Conservation (phyloP, 106 monocot species). For the Platanthera guangdongensis region DNA sequence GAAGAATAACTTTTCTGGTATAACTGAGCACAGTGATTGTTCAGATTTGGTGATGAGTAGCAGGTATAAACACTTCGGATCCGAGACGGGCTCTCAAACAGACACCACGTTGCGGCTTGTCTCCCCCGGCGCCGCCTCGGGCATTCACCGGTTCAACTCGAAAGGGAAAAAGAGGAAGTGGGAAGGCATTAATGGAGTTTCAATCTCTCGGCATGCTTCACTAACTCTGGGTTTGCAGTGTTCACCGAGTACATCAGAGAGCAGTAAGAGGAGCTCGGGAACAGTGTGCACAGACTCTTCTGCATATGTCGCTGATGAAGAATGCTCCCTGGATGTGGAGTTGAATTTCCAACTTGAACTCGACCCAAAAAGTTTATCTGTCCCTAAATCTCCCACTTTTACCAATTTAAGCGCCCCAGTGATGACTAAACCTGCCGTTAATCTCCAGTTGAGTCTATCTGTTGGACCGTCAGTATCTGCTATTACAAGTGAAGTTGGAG, state of each 20-base stretch:
- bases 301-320: slow-evolving; percentile 38
- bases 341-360: slow-evolving; percentile 39
- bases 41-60: slow-evolving; percentile 11
- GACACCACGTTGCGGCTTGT: slow-evolving; percentile 15
- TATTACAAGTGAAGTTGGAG: slow-evolving; percentile 11
- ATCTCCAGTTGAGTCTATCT: slow-evolving; percentile 48
- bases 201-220: slow-evolving; percentile 6
- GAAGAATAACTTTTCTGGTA: slow-evolving; percentile 15
- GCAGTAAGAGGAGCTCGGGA: slow-evolving; percentile 42
- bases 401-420: background rate
- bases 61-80: background rate
- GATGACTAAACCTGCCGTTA: slow-evolving; percentile 4
- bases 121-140: slow-evolving; percentile 2
- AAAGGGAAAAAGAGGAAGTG: slow-evolving; percentile 37
- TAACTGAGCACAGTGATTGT: background rate
- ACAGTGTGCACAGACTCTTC: slow-evolving; percentile 31
- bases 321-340: slow-evolving; percentile 24
- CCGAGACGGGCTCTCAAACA: background rate
- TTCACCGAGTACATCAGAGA: slow-evolving; percentile 33
- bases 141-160: slow-evolving; percentile 1
- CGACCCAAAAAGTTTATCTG: slow-evolving; percentile 9
- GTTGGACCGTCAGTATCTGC: slow-evolving; percentile 34
- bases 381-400: background rate
- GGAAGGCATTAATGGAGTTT: slow-evolving; percentile 14
- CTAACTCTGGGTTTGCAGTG: slow-evolving; percentile 25